Evolutionary conservation across 1,284 basidiomycete species (phyloP), one percentile per base, ranked within the genome.

Genomic region (Ceratobasidium sp.): DNA sequence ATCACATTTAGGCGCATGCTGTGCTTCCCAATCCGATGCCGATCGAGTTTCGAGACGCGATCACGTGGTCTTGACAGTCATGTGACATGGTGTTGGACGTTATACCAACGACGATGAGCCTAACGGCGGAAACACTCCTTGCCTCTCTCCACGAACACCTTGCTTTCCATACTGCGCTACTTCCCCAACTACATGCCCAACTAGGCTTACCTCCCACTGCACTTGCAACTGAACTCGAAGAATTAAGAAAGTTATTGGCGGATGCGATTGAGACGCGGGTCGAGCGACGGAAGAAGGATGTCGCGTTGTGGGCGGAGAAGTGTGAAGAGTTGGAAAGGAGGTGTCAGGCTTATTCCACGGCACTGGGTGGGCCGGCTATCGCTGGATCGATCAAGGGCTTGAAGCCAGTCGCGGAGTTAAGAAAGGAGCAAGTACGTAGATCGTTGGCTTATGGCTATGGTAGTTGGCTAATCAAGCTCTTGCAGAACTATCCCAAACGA

Each of bases 81-180:
- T 50, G 62, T 65, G 62, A 27, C 22, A 31, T 53, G 17, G n/a
- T 65, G 62, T 42, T 53, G 35, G 38, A 31, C 49, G 22, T 15
- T 12, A 8, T 6, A 22, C 32, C 53, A 10, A 65, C 62, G 49
- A 34, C 57, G 29, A 65, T 65, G 62, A 65, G 62, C 50, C 49
- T 72, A 47, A 74, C 73, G 47, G 69, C 73, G 43, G 60, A 70
- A 38, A 57, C 88, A 10, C 81, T 92, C 8, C 81, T 92, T 7
- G 86, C 89, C 76, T 88, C 89, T n/a, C 78, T 93, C 27, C 90
- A 92, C 73, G 84, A 87, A 12, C 88, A 91, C 75, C 80, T 93
- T 1, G 89, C 89, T 76, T 80, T 86, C 1, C 90, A 92, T 78
- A 91, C 89, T 0, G 85, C 88, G 73, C 80, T 91, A 17, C 79